Percentiles rank a stretch among this genome's conserved stretches.
Conservation (phyloP, 495 filamentous ascomycete species). For the Talaromyces adpressus region DNA sequence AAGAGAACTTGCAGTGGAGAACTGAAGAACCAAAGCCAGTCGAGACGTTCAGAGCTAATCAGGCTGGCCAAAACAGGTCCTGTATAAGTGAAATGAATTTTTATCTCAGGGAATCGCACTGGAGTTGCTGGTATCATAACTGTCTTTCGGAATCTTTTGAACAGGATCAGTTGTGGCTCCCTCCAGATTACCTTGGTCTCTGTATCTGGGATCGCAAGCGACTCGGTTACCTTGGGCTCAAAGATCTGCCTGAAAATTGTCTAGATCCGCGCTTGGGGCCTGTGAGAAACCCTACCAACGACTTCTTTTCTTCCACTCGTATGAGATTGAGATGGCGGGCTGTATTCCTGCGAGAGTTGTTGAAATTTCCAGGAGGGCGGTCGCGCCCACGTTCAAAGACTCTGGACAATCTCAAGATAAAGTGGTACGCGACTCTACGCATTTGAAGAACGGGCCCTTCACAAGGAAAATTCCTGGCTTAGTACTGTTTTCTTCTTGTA, state of each 20-base stretch:
- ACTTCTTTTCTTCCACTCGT: neutral
- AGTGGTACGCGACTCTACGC: too few relatives aligned
- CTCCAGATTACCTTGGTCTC: neutral
- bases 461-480: too few relatives aligned
- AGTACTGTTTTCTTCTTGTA: too few relatives aligned
- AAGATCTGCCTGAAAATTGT: neutral
- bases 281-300: neutral
- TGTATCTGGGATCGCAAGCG: neutral
- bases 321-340: neutral
- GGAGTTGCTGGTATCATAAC: neutral
- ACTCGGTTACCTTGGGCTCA: neutral
- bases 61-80: neutral
- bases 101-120: neutral
- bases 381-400: neutral
- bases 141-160: neutral
- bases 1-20: neutral
- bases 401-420: too few relatives aligned
- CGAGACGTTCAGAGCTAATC: neutral
- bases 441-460: too few relatives aligned
- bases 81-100: neutral
- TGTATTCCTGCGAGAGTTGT: neutral
- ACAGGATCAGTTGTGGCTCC: neutral
- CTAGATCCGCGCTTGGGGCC: neutral
- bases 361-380: neutral
- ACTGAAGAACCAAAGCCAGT: neutral